Evolutionary conservation across 495 filamentous ascomycete genomes (phyloP), one percentile per base, ranked within the genome.

Genomic region (Aspergillus olivimuriae): DNA sequence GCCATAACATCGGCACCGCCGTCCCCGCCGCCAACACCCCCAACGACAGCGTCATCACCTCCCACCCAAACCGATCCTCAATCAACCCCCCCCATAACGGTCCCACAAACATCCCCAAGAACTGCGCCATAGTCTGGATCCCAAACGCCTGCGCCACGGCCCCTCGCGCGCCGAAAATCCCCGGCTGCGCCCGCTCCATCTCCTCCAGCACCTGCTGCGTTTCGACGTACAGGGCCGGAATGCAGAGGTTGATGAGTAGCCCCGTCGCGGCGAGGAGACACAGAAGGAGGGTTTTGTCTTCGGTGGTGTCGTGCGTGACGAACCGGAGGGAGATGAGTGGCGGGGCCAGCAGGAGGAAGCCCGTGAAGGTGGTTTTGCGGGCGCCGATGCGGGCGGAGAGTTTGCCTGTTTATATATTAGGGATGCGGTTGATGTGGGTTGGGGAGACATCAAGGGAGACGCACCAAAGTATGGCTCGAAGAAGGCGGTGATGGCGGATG

Each of bases 1-100:
- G n/a, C 53, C 55, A 61, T 6, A 56, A 28, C 50, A 64, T 62
- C 28, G 56, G 53, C 9, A 65, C 30, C 0, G 58, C 57, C 14
- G 60, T 60, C 22, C 54, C 21, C 9, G 46, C 51, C 21, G 46
- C 47, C 40, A 66, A 47, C 16, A 61, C 37, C 14, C 58, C 64
- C 53, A 69, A 37, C n/a, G 52, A 52, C 38, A 43, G 48, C 2
- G 55, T 42, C 58, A 81, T 72, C 0, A 68, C 70, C 3, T 66
- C 66, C 83, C 84, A 89, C 17, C 80, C 82, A 35, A 73, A 74
- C 3, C 65, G 57, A 24, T 73, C 70, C 41, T 75, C 66, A 20
- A 86, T 60, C 31, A 81, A 78, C 0, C 80, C 83, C 9, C 75
- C 78, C 70, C 73, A 79, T 16, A 83, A 58, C 42, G 83, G 78